Base-by-base conservation (phyloP, 1,284 basidiomycete species). In the Agaricales sp. region DNA sequence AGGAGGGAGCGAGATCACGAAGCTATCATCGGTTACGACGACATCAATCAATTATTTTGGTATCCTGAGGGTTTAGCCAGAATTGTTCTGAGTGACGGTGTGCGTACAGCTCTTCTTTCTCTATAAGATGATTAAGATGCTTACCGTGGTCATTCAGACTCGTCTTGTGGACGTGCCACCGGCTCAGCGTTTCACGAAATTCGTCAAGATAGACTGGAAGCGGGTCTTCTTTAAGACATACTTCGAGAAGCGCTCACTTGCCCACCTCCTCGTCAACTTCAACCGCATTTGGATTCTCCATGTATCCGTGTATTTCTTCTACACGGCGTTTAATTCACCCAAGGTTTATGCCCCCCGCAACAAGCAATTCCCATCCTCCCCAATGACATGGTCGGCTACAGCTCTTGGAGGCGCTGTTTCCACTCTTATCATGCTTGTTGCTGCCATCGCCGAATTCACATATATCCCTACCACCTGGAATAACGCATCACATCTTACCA, bases 11-110 rank as follows among this genome's bases (percentile, higher is more conserved):
- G 77, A 64, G 96, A 99, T 61, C 96, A 99, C 67, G 83, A 94
- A 57, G 74, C 92, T 59, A 92, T 97, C 63, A 96, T 98, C 59
- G 95, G 95, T 21, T 99, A 99, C 64, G 95, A 99, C 66, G 95
- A 99, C 63, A 92, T 99, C 69, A 99, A 99, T 67, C 96, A 99
- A 65, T 73, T 99, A 19, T 99, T 99, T 71, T 99, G 95, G 95
- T 99, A 99, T 65, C 96, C 96, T 4, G 96, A 99, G 66, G 95
- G 95, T 49, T 79, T 99, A 54, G 87, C 90, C 3, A 84, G 91
- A 58, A 98, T 99, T 58, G 78, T 91, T 11, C 75, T 99, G 25
- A 78, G 75, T 48, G 93, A 97, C 66, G 87, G 88, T 61, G 88
- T 89, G 58, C 49, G 79, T 69, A 14, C 4, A 50, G n/a, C 1